These are phyloP conservation scores for Gamsiella multidivaricata DNA, from an alignment of 192 early-diverging fungal species.

Conservation along the genomic window DNA sequence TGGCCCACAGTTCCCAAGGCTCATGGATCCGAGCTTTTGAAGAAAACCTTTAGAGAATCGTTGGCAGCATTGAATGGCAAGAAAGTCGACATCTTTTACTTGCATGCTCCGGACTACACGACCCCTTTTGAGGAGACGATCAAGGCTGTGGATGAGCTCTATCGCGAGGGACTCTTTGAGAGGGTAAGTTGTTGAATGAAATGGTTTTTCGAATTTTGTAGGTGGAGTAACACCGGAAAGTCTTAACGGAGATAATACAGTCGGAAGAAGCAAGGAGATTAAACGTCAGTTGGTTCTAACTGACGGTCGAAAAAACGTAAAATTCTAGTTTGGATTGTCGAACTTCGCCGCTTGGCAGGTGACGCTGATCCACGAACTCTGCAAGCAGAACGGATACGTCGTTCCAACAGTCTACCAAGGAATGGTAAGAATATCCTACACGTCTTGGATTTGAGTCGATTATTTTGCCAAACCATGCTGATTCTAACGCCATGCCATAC, in stretches of 20 bases:
- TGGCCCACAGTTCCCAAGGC: slow-evolving; percentile 2
- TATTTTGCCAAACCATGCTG: no score
- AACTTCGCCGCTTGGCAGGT: slow-evolving; percentile 51
- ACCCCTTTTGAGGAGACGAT: slow-evolving; percentile 65
- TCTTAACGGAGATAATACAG: no score
- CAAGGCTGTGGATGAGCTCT: slow-evolving; percentile 66
- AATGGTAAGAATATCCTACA: slow-evolving; percentile 17
- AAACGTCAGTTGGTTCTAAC: no score
- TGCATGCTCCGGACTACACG: slow-evolving; percentile 70
- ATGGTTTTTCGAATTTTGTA: not conserved
- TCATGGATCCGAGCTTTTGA: slow-evolving; percentile 54
- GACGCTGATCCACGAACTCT: slow-evolving; percentile 30
- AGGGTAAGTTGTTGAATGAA: slow-evolving; percentile 19
- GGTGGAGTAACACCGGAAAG: no score
- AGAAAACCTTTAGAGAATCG: slow-evolving; percentile 32
- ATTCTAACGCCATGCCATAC: no score
- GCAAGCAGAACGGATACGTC: slow-evolving; percentile 51
- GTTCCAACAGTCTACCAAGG: slow-evolving; percentile 54
- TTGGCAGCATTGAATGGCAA: slow-evolving; percentile 57
- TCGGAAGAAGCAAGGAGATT: no score
- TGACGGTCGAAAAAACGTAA: no score
- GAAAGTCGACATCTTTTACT: slow-evolving; percentile 72
- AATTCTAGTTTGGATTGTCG: slow-evolving; percentile 45
- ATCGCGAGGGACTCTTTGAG: slow-evolving; percentile 62
- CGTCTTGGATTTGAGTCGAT: not conserved